phyloP scores from a whole-genome alignment of 345 rosid species.

The Corchorus olitorius region DNA sequence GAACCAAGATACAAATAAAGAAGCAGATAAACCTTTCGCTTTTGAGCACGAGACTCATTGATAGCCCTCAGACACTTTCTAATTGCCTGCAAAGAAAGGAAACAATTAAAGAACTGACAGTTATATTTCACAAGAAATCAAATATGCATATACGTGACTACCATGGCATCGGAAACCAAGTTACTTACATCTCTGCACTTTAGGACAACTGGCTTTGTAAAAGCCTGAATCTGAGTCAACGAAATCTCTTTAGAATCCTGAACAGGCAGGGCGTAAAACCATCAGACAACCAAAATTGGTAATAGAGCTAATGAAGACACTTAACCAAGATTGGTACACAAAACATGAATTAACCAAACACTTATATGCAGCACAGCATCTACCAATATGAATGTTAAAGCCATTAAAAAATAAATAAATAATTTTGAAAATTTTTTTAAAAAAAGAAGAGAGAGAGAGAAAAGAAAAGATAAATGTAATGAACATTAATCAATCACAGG shows the following conservation, averaged over 20 bases:
- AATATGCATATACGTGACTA: neutral
- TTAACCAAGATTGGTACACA: neutral
- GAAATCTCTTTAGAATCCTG: conserved; percentile 87
- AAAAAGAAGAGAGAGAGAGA: neutral
- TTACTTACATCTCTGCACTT: conserved; percentile 89
- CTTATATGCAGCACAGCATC: conserved; percentile 4
- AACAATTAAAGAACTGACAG: conserved; percentile 1
- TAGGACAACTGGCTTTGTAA: conserved; percentile 60
- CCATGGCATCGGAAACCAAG: conserved; percentile 22
- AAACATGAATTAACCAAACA: neutral
- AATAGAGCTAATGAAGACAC: neutral
- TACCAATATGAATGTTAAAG: neutral
- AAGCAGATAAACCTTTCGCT: conserved; percentile 71
- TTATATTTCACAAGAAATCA: neutral
- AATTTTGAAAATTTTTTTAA: no score
- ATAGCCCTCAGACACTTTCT: conserved; percentile 88
- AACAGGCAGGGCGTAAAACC: conserved; percentile 28
- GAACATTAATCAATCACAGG: conserved; percentile 11
- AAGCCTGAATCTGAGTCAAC: conserved; percentile 58
- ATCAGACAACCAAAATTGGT: conserved; percentile 25
- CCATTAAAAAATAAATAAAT: no score
- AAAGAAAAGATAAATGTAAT: neutral
- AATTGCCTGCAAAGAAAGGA: conserved; percentile 59
- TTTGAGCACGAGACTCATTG: conserved; percentile 93
- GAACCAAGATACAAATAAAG: neutral